Evolutionary conservation across 441 rosid species (phyloP).

Genomic region (Euphorbia celastroides): DNA sequence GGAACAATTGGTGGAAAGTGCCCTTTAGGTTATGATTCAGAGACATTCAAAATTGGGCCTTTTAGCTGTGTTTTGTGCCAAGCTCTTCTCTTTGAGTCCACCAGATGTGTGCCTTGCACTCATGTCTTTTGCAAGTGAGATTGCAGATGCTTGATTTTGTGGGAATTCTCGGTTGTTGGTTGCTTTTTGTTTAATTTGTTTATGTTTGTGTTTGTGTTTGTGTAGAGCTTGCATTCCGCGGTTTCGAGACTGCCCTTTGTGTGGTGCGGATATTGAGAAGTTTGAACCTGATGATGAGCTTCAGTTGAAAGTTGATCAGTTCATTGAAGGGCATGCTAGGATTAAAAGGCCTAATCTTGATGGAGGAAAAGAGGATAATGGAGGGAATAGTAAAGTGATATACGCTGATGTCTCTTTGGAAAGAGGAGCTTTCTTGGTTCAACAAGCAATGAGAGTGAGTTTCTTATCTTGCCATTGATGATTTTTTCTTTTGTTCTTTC

Average conservation of each 20-base stretch:
- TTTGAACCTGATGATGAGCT: constrained; percentile 64
- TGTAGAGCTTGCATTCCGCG: constrained; percentile 64
- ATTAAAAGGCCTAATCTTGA: constrained; percentile 66
- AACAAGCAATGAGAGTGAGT: constrained; percentile 95
- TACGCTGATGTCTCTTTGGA: constrained; percentile 95
- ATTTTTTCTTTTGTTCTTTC: not conserved
- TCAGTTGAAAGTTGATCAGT: constrained; percentile 76
- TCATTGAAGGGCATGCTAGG: constrained; percentile 95
- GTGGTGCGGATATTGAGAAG: constrained; percentile 94
- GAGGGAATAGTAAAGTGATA: constrained; percentile 47
- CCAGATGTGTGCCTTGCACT: constrained; percentile 87
- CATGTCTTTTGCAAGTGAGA: constrained; percentile 90
- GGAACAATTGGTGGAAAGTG: constrained; percentile 52
- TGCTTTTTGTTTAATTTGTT: not conserved
- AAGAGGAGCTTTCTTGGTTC: constrained; percentile 96
- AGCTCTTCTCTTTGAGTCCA: constrained; percentile 67
- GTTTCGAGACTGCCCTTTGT: constrained; percentile 87
- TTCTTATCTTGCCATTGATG: constrained; percentile 1
- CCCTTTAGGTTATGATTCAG: constrained; percentile 90
- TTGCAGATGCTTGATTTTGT: not conserved
- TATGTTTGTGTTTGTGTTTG: constrained; percentile 14
- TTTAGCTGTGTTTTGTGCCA: constrained; percentile 89
- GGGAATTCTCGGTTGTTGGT: not conserved
- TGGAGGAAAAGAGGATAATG: constrained; percentile 39
- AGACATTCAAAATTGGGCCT: constrained; percentile 87